Base-by-base conservation (phyloP, 306 rosid species). In the Arachis hypogaea region DNA sequence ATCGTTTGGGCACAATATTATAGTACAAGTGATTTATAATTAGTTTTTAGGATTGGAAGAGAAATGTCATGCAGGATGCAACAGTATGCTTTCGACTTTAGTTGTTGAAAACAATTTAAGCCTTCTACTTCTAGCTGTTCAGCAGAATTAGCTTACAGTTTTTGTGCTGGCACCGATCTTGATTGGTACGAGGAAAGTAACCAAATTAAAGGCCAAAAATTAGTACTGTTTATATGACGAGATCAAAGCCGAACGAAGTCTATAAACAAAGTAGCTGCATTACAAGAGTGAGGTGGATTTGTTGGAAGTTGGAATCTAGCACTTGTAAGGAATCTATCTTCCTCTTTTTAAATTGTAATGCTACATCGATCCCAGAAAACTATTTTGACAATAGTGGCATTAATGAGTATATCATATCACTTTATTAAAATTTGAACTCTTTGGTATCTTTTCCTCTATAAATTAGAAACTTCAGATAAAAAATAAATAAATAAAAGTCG, bases 121-220 rank as follows among this genome's bases (percentile, higher is more conserved):
- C 65, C 42, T 68, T 51, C 43, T 51, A 28, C 43, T 68, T 51
- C 33, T 51, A 28, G 62, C 77, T 64, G 77, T 78, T 6, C n/a
- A 64, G 65, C 18, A 49, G 61, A 55, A 71, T 71, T 41, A 66
- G 7, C 63, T 63, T 58, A 29, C 11, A 6, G 5, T 14, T 71
- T 75, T 8, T 11, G 38, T 29, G 68, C 44, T 67, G 78, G 47
- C 78, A 74, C 10, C 58, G 5, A 63, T 63, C n/a, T 3, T 63
- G 42, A 61, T 38, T 61, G 46, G 18, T 38, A 44, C 11, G 66
- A 28, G 49, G 14, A 14, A 59, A 11, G 5, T 50, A 50, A 74
- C 7, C 58, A 8, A 16, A 16, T 12, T 40, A 43, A 43, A 43
- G 54, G 38, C 2, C 0, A 29, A 59, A 9, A 59, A 4, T 0